Evolutionary conservation across 257 asterid genomes (phyloP).

Genomic region (Anisodus acutangulus): DNA sequence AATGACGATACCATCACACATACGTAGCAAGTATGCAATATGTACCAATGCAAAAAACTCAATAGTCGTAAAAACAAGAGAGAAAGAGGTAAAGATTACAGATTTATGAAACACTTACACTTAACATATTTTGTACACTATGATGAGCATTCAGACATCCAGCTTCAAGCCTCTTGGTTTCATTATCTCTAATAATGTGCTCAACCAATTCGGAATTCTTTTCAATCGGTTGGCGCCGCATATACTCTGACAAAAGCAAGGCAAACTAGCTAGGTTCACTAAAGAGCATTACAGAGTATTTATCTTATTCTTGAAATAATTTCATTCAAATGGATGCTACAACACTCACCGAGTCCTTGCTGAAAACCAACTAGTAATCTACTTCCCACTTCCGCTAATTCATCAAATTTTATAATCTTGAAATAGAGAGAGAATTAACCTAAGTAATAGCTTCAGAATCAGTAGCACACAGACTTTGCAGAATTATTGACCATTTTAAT

Average conservation of each 20-base stretch:
- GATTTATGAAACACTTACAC: conserved; percentile 55
- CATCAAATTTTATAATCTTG: conserved; percentile 70
- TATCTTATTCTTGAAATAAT: not conserved
- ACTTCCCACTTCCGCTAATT: conserved; percentile 59
- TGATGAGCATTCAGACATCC: conserved; percentile 61
- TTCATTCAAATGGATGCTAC: not conserved
- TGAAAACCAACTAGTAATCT: conserved; percentile 64
- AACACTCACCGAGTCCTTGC: conserved; percentile 70
- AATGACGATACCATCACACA: not conserved
- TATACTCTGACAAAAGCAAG: conserved; percentile 47
- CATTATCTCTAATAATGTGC: conserved; percentile 55
- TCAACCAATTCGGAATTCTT: conserved; percentile 53
- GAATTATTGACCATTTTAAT: not conserved
- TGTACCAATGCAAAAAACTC: not conserved
- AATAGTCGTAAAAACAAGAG: not conserved
- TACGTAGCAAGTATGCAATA: not conserved
- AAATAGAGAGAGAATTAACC: conserved; percentile 12
- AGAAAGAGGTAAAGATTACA: not conserved
- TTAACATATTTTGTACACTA: conserved; percentile 52
- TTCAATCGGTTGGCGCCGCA: conserved; percentile 54
- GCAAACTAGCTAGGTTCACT: not conserved
- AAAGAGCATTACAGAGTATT: not conserved
- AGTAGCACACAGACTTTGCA: not conserved
- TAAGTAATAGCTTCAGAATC: not conserved
- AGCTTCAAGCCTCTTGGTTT: conserved; percentile 65